Conservation (phyloP, 1,139 yeast genomes). For the Debaryomycetaceae sp. region DNA sequence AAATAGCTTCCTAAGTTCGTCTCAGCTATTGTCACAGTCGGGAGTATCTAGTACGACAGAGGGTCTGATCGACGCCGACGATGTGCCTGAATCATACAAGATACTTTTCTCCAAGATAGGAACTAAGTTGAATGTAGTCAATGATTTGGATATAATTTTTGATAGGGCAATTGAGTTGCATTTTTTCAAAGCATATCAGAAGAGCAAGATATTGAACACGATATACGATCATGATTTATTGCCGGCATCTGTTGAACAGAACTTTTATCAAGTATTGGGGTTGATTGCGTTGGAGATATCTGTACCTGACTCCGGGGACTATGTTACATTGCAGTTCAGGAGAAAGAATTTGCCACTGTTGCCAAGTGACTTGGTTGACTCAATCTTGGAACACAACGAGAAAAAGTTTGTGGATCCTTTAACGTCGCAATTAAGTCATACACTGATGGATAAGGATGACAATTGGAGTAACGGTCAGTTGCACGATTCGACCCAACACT, state of each 20-base stretch:
- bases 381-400: constrained; percentile 10
- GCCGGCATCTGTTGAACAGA: constrained; percentile 27
- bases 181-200: constrained; percentile 30
- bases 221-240: constrained; percentile 37
- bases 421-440: constrained; percentile 14
- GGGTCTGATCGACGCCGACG: constrained; percentile 8
- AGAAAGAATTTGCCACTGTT: constrained; percentile 34
- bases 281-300: constrained; percentile 41
- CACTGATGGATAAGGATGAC: constrained; percentile 6
- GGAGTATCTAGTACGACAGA: constrained; percentile 2
- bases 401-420: constrained; percentile 18
- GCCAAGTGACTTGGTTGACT: constrained; percentile 21
- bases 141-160: constrained; percentile 32
- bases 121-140: constrained; percentile 20
- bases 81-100: constrained; percentile 26
- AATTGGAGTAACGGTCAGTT: constrained; percentile 4
- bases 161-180: constrained; percentile 26
- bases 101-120: constrained; percentile 17
- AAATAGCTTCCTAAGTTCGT: constrained; percentile 21
- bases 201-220: constrained; percentile 30
- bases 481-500: constrained; percentile 23
- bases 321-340: constrained; percentile 39
- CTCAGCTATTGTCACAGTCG: constrained; percentile 19
- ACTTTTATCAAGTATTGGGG: constrained; percentile 37
- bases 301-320: constrained; percentile 41